Evolutionary conservation across 208 protist genomes (phyloP).

Genomic region (Cochliopodium minus): DNA sequence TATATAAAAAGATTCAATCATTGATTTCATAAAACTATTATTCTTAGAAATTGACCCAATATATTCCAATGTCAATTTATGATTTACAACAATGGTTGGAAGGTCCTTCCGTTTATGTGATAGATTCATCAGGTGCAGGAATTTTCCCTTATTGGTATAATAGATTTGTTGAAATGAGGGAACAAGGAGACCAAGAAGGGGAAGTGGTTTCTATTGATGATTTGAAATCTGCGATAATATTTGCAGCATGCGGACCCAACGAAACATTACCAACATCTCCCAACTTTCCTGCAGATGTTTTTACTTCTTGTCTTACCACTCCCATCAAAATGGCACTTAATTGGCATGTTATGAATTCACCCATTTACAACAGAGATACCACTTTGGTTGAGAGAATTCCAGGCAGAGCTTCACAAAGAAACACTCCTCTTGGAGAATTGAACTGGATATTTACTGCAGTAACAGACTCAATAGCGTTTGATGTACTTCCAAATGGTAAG

Average conservation of each 20-base stretch:
- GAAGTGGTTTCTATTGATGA: not conserved
- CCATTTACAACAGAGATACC: constrained; percentile 14
- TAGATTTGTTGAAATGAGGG: not conserved
- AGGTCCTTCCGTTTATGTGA: constrained; percentile 65
- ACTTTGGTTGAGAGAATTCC: constrained; percentile 45
- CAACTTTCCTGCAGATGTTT: constrained; percentile 88
- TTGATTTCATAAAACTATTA: constrained; percentile 2
- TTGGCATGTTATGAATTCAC: constrained; percentile 65
- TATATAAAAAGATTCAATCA: constrained; percentile 10
- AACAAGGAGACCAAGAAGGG: not conserved
- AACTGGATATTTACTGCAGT: constrained; percentile 96
- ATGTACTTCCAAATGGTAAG: constrained; percentile 56
- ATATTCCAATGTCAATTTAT: constrained; percentile 8
- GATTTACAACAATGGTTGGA: constrained; percentile 7
- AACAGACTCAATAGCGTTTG: constrained; percentile 95
- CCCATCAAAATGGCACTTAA: constrained; percentile 83
- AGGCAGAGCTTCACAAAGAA: constrained; percentile 50
- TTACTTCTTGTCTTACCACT: constrained; percentile 94
- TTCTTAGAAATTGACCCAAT: constrained; percentile 16
- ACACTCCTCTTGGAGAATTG: constrained; percentile 80
- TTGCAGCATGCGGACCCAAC: constrained; percentile 74
- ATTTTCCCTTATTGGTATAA: constrained; percentile 41
- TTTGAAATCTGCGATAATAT: constrained; percentile 36
- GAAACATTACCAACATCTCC: constrained; percentile 86
- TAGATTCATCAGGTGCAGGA: constrained; percentile 86